Evolutionary conservation across 768 basidiomycete genomes (phyloP).

Genomic region (Phaffia tasmanica): DNA sequence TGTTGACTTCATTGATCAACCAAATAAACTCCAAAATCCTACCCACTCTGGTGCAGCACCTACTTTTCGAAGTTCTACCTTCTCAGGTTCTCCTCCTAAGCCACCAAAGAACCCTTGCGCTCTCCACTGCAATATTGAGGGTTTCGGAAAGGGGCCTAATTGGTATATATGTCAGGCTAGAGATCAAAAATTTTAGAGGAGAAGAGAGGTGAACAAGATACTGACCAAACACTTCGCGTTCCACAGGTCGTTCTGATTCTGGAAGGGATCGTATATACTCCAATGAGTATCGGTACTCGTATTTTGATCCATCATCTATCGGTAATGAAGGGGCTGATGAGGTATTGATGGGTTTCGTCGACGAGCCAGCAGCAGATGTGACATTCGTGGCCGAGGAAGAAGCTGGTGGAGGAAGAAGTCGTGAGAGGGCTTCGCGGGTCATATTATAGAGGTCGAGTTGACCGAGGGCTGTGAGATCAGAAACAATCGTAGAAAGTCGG

Average conservation of each 20-base stretch:
- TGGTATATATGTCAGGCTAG: too few species aligned
- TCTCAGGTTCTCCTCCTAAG: slow-evolving; percentile 47
- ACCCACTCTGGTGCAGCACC: slow-evolving; percentile 34
- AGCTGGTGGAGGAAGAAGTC: slow-evolving; percentile 33
- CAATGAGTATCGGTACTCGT: slow-evolving; percentile 39
- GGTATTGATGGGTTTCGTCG: slow-evolving; percentile 9
- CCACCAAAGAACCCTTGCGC: slow-evolving; percentile 70
- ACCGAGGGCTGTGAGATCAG: slow-evolving; percentile 34
- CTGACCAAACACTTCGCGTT: slow-evolving; percentile 39
- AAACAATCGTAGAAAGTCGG: slow-evolving; percentile 36
- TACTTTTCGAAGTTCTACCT: slow-evolving; percentile 57
- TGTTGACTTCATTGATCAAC: too few species aligned
- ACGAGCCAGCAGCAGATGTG: slow-evolving; percentile 13
- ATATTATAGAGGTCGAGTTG: slow-evolving; percentile 39
- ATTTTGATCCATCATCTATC: slow-evolving; percentile 30
- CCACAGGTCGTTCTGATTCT: slow-evolving; percentile 36
- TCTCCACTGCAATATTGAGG: slow-evolving; percentile 48
- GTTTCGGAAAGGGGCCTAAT: too few species aligned
- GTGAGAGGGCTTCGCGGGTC: slow-evolving; percentile 37
- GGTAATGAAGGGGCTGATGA: background rate
- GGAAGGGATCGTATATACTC: slow-evolving; percentile 34
- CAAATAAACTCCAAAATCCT: too few species aligned
- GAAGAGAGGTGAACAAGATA: background rate
- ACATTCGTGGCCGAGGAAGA: background rate
- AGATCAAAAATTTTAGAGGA: background rate